Evolutionary conservation across 2,329 filamentous ascomycete species (phyloP), one percentile per base, ranked within the genome.

Genomic region (Chrysoporthe deuterocubensis): DNA sequence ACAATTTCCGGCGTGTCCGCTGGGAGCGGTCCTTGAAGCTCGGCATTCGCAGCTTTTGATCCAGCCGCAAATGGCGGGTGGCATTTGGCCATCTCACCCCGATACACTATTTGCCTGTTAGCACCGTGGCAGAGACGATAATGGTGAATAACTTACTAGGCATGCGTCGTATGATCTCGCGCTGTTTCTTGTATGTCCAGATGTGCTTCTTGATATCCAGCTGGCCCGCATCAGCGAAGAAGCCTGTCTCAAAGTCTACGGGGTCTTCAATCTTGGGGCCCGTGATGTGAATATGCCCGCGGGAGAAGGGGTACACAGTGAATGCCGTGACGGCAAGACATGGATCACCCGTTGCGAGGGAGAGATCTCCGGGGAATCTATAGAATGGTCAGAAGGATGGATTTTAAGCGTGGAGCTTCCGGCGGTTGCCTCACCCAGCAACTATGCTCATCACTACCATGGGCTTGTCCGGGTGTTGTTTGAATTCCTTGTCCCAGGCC

Each of bases 171-270:
- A 78, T 75, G 0, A 88, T 75, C 26, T 78, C 81, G 8, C 82
- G 83, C 62, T 79, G 81, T 71, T 85, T 88, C 0, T 83, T 78
- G 69, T 82, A 85, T 0, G 84, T 71, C 2, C 84, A 72, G 3
- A 87, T 74, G 54, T 88, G 81, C 69, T 86, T 86, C 84, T 73
- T 85, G 80, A 71, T 85, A 72, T 88, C 83, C 40, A 82, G 74
- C 43, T 80, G 75, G 65, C 80, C 65, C 42, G 78, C 72, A 70
- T 86, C 80, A 32, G 75, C 79, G 48, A 88, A 78, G 75, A 81
- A 87, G 21, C 85, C 86, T 0, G 82, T 78, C 65, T 85, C 82
- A 64, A 89, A 87, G 58, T 85, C 81, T 13, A 81, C 77, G 3
- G 76, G 74, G 32, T 81, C 78, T 11, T 78, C 72, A 4, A 80